Evolutionary conservation across 768 basidiomycete species (phyloP).

Genomic region (Coprinopsis marcescibilis): DNA sequence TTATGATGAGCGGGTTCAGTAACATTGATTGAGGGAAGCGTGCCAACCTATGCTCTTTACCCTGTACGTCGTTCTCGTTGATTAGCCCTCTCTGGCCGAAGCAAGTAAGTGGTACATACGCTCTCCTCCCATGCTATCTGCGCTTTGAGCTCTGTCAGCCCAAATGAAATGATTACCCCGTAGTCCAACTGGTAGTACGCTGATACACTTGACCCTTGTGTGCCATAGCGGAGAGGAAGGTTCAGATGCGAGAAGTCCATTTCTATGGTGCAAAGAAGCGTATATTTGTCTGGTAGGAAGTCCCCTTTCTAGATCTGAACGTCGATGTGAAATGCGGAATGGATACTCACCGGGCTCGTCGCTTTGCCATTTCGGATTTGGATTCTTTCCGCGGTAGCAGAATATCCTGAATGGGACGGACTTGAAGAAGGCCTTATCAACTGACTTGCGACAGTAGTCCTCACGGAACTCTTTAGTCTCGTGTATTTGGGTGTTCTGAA

Average conservation of each 20-base stretch:
- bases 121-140: constrained; percentile 38
- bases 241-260: constrained; percentile 2
- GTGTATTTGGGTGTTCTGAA: constrained; percentile 2
- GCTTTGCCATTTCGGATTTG: constrained; percentile 18
- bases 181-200: constrained; percentile 24
- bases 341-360: constrained; percentile 15
- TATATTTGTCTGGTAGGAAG: neutral
- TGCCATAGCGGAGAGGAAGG: constrained; percentile 1
- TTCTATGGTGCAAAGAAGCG: neutral
- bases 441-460: constrained; percentile 8
- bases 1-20: neutral
- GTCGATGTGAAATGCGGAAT: neutral
- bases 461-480: constrained; percentile 18
- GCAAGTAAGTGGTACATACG: neutral
- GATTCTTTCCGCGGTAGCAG: constrained; percentile 16
- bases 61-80: too few species aligned
- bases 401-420: constrained; percentile 11
- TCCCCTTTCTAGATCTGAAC: neutral
- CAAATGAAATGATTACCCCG: constrained; percentile 37
- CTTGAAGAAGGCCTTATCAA: constrained; percentile 10
- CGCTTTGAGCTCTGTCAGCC: constrained; percentile 41
- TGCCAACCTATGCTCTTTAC: neutral
- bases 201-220: neutral
- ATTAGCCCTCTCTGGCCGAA: neutral
- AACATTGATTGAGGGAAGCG: neutral